A percentile compares a stretch with the other conserved stretches of the same genome.
These are phyloP conservation scores for Aurifilum marmelostoma DNA, from an alignment of 2,329 filamentous ascomycete species.

Conservation along the genomic window DNA sequence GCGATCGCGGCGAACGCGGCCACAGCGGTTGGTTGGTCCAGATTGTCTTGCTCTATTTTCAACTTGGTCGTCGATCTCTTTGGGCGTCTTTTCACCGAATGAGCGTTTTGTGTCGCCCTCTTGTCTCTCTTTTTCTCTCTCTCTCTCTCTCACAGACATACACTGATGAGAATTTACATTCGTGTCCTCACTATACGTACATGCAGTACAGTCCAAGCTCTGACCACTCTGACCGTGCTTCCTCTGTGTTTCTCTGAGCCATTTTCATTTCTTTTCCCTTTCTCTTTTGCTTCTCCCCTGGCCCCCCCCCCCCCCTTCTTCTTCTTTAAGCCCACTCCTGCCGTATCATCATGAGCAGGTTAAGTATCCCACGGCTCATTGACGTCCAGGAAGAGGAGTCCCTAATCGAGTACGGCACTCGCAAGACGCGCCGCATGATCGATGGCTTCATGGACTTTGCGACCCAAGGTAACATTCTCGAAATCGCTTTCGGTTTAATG, in stretches of 20 bases:
- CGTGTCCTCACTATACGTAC: neutral
- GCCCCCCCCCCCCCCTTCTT: no score
- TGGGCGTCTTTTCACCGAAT: no score
- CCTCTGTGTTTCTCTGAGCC: no score
- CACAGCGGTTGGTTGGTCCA: conserved; percentile 14
- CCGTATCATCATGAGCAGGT: neutral
- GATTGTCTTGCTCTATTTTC: conserved; percentile 10
- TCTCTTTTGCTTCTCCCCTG: neutral
- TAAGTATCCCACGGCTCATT: conserved; percentile 37
- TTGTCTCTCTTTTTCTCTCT: neutral
- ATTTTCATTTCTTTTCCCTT: neutral
- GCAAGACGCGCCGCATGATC: conserved; percentile 56
- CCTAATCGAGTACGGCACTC: conserved; percentile 52
- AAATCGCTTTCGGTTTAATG: conserved; percentile 78
- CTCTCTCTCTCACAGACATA: neutral
- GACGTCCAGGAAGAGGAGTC: conserved; percentile 43
- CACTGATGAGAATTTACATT: neutral
- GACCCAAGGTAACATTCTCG: conserved; percentile 73
- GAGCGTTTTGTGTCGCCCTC: neutral
- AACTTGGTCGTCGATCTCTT: conserved; percentile 3
- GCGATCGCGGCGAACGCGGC: conserved; percentile 12
- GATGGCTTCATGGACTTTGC: conserved; percentile 73
- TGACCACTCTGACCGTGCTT: neutral
- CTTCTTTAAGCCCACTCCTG: neutral
- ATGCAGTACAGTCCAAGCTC: neutral